Evolutionary conservation across 306 rosid species (phyloP).

Genomic region (Ziziphus jujuba): DNA sequence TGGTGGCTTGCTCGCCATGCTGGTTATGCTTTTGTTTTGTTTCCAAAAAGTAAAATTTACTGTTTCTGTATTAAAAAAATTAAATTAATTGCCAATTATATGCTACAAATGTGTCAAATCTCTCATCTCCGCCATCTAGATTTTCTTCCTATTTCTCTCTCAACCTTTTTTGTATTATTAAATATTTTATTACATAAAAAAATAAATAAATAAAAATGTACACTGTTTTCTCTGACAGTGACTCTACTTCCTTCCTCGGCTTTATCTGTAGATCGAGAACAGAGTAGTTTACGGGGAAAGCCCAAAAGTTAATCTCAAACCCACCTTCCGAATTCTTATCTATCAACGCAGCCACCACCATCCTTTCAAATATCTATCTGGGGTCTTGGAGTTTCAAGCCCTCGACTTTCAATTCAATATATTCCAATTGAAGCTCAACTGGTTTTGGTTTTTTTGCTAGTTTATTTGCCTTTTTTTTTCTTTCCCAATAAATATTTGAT

Average conservation of each 20-base stretch:
- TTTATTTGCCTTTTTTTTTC: background rate
- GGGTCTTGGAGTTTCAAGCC: conserved; percentile 29
- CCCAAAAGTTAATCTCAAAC: background rate
- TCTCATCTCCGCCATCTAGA: background rate
- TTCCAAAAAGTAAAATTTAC: background rate
- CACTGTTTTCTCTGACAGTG: conserved; percentile 39
- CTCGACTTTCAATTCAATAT: background rate
- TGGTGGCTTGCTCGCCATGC: background rate
- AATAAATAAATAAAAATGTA: background rate
- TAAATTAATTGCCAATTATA: background rate
- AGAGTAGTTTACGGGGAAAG: conserved; percentile 32
- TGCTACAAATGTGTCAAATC: background rate
- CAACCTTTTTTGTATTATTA: background rate
- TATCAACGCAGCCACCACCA: conserved; percentile 33
- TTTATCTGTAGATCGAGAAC: conserved; percentile 25
- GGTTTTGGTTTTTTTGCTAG: conserved; percentile 25
- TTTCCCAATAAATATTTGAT: background rate
- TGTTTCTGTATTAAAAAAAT: background rate
- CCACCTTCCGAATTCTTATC: conserved; percentile 1
- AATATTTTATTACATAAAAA: background rate
- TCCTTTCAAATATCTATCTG: conserved; percentile 34
- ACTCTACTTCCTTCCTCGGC: conserved; percentile 47
- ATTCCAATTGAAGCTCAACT: conserved; percentile 19
- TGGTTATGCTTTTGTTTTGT: background rate
- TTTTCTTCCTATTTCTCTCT: background rate